A percentile compares a stretch with the other conserved stretches of the same genome.
phyloP scores from a whole-genome alignment of 495 filamentous ascomycete species.

The Hamigera avellanea region DNA sequence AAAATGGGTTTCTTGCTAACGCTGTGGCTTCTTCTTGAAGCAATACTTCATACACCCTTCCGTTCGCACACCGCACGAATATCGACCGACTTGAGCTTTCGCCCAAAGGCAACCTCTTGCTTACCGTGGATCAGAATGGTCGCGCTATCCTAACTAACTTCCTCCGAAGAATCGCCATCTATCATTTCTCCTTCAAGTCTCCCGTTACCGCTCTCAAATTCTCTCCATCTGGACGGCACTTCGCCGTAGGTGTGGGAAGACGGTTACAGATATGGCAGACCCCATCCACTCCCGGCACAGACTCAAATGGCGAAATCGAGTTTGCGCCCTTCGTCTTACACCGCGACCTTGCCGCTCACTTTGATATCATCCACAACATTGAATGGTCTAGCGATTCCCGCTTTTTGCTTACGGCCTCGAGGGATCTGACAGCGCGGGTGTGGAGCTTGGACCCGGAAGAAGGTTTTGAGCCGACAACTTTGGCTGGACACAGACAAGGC shows the following conservation, averaged over 20 bases:
- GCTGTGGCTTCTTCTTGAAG: constrained; percentile 37
- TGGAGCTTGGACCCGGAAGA: constrained; percentile 86
- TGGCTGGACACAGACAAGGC: constrained; percentile 80
- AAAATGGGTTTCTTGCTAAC: no score
- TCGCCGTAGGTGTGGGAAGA: constrained; percentile 74
- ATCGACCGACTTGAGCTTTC: constrained; percentile 78
- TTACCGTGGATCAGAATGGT: constrained; percentile 90
- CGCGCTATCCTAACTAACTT: constrained; percentile 86
- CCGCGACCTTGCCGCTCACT: constrained; percentile 75
- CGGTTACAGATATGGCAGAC: constrained; percentile 93
- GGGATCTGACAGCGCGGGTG: constrained; percentile 84
- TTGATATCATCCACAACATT: constrained; percentile 71
- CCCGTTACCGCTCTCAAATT: constrained; percentile 76
- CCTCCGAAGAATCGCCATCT: constrained; percentile 68
- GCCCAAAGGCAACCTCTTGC: constrained; percentile 78
- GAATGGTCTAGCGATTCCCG: constrained; percentile 93
- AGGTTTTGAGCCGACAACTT: constrained; percentile 75
- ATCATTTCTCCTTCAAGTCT: constrained; percentile 90
- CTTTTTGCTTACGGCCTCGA: constrained; percentile 84
- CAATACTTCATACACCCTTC: constrained; percentile 91
- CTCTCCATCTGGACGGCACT: constrained; percentile 81
- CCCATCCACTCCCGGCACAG: constrained; percentile 69
- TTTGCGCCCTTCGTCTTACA: constrained; percentile 91
- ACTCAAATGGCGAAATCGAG: constrained; percentile 71
- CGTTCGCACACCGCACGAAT: constrained; percentile 88